These are phyloP conservation scores for Scenedesmus sp. DNA, from an alignment of 163 green algal species.

Conservation along the genomic window DNA sequence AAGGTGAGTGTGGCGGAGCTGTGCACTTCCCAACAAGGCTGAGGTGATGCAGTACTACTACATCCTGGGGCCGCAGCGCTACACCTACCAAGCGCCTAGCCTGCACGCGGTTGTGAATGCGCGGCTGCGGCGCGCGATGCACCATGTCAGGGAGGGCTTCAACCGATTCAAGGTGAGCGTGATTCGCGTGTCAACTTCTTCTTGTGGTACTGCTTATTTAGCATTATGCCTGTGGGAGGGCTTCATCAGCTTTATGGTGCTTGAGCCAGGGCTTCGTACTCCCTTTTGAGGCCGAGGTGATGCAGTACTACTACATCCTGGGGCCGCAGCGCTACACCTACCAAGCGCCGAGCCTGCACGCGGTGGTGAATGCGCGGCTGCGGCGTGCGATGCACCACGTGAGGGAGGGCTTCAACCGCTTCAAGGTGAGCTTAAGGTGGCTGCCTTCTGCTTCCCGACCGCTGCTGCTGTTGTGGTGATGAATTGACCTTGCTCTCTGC, in stretches of 20 bases:
- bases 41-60: constrained; percentile 80
- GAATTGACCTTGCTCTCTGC: too few species aligned
- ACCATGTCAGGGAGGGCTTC: constrained; percentile 50
- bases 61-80: constrained; percentile 67
- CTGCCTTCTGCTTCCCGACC: too few species aligned
- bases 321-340: constrained; percentile 63
- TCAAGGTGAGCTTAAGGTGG: constrained; percentile 38
- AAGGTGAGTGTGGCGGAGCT: too few species aligned
- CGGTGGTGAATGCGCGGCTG: constrained; percentile 70
- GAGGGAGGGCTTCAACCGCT: constrained; percentile 46
- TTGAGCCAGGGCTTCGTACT: too few species aligned
- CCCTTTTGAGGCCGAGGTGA: constrained; percentile 35
- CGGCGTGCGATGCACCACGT: constrained; percentile 47
- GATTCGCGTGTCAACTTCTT: too few species aligned
- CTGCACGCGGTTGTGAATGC: constrained; percentile 76
- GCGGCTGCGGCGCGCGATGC: constrained; percentile 60
- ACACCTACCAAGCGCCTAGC: constrained; percentile 81
- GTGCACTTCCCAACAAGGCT: constrained; percentile 12
- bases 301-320: constrained; percentile 88
- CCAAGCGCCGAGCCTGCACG: constrained; percentile 83
- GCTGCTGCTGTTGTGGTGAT: too few species aligned
- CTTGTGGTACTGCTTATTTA: too few species aligned
- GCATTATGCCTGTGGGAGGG: too few species aligned
- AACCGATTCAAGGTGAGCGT: constrained; percentile 47
- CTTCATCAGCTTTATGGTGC: too few species aligned